These are phyloP conservation scores for Plectosphaerella sp. DNA, from an alignment of 2,329 filamentous ascomycete genomes.

Conservation along the genomic window DNA sequence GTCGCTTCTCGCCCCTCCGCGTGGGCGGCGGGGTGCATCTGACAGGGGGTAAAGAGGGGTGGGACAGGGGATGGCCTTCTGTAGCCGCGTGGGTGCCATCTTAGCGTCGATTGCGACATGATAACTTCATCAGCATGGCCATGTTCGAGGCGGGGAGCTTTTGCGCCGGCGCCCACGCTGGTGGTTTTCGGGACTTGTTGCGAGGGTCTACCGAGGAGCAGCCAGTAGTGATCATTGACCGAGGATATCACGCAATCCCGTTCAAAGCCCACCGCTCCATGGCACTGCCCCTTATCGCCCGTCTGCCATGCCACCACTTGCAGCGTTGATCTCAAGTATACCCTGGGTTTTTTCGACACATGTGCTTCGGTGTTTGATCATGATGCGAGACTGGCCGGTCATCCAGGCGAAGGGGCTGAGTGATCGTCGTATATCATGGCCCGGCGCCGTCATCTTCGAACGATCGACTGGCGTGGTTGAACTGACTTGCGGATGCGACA, in stretches of 20 bases:
- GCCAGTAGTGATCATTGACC: background rate
- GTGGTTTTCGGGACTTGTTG: too few species aligned
- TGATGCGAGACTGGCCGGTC: background rate
- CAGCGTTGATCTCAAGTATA: background rate
- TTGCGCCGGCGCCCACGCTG: too few species aligned
- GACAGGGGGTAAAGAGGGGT: too few species aligned
- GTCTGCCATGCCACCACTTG: background rate
- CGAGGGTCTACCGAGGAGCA: too few species aligned
- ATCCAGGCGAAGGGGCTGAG: background rate
- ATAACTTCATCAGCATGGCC: background rate
- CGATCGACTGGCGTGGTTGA: background rate
- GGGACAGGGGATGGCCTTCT: too few species aligned
- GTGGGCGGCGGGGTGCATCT: background rate
- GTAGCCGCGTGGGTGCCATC: background rate
- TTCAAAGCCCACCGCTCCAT: background rate
- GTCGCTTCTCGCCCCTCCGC: background rate
- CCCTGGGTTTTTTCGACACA: background rate
- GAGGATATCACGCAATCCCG: conserved; percentile 1
- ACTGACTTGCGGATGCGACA: background rate
- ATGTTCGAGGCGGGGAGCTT: too few species aligned
- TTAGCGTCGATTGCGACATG: conserved; percentile 2
- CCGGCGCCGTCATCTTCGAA: background rate
- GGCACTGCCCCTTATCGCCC: background rate
- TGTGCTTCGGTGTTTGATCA: background rate
- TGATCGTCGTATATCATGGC: background rate